A percentile compares a stretch with the other conserved stretches of the same genome.
phyloP scores from a whole-genome alignment of 345 rosid genomes.

The Trapa incisa region DNA sequence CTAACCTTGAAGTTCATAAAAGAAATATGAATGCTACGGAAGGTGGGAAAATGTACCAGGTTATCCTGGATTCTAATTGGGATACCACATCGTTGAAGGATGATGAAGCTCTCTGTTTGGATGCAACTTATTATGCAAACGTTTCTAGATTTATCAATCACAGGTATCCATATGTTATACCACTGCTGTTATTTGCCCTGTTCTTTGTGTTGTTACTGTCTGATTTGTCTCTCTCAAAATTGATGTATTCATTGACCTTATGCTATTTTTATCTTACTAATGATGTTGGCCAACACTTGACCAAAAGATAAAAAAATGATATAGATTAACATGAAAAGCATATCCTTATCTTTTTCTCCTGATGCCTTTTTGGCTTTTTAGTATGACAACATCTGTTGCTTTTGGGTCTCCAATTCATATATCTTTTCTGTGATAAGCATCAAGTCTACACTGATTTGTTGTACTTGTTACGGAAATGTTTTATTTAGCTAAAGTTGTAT shows the following conservation, averaged over 20 bases:
- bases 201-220: background rate
- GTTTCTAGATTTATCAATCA: constrained; percentile 89
- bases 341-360: background rate
- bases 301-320: no score
- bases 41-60: constrained; percentile 44
- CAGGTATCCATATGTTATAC: constrained; percentile 30
- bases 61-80: constrained; percentile 78
- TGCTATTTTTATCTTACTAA: background rate
- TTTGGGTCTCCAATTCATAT: no score
- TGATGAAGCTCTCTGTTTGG: constrained; percentile 81
- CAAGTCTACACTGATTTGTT: no score
- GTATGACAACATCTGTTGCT: no score
- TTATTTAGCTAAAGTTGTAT: no score
- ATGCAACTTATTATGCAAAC: constrained; percentile 66
- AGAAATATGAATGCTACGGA: constrained; percentile 32
- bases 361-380: no score
- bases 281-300: background rate
- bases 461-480: no score
- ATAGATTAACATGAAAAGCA: constrained; percentile 15
- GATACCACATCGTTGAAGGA: constrained; percentile 45
- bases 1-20: constrained; percentile 47
- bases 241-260: background rate
- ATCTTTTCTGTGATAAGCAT: no score
- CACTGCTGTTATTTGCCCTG: constrained; percentile 5
- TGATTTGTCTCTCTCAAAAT: background rate